phyloP scores from a whole-genome alignment of 495 filamentous ascomycete genomes.

The Parachaetomium inaequale region DNA sequence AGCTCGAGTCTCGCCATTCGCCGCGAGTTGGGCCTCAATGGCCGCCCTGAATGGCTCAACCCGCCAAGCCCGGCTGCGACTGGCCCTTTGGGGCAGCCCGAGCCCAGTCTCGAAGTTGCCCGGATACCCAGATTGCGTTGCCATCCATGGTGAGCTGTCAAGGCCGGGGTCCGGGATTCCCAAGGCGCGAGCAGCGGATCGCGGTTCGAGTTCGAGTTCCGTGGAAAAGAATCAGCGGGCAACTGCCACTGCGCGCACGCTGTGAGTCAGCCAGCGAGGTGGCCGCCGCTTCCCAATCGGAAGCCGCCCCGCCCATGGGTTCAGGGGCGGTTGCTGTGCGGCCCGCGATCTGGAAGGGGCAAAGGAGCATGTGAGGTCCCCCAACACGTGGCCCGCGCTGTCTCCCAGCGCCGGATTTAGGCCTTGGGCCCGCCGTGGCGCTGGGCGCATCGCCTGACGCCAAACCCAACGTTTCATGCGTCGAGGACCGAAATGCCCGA shows the following conservation, averaged over 20 bases:
- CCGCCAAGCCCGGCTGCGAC: conserved; percentile 1
- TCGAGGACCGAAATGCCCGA: neutral
- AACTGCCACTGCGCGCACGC: neutral
- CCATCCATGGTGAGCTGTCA: too few relatives aligned
- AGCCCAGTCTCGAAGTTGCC: neutral
- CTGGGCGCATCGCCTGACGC: conserved; percentile 7
- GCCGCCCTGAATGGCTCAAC: conserved; percentile 1
- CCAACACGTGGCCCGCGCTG: neutral
- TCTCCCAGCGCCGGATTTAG: neutral
- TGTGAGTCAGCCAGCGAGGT: conserved; percentile 18
- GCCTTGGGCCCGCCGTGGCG: neutral
- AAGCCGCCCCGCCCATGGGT: conserved; percentile 14
- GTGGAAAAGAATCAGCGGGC: neutral
- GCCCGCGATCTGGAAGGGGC: conserved; percentile 4
- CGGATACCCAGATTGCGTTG: neutral
- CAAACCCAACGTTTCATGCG: conserved; percentile 16
- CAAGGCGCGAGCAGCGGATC: neutral
- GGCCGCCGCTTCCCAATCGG: conserved; percentile 19
- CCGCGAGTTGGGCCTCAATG: conserved; percentile 22
- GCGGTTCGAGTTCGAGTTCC: conserved; percentile 6
- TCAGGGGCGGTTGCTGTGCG: neutral
- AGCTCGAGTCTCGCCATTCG: conserved; percentile 11
- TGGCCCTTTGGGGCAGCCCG: neutral
- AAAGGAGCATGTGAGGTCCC: conserved; percentile 4
- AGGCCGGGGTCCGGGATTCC: too few relatives aligned